Evolutionary conservation across 345 rosid species (phyloP).

Genomic region (Pistacia vera): DNA sequence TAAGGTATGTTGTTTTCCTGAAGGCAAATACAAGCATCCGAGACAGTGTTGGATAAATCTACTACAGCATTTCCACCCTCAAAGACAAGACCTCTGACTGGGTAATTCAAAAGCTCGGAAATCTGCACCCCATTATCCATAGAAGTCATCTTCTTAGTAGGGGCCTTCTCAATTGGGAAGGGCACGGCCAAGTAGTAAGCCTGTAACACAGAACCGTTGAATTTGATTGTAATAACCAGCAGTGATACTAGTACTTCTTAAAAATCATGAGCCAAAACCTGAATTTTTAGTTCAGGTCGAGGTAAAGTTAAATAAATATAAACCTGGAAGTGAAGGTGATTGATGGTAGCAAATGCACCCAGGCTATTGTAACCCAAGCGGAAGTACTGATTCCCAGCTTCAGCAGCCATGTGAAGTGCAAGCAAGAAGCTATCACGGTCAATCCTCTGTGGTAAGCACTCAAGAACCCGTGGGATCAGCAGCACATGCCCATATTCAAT

Average conservation of each 20-base stretch:
- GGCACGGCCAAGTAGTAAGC: constrained; percentile 81
- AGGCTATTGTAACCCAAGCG: constrained; percentile 95
- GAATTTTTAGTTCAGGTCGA: neutral
- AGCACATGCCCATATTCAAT: constrained; percentile 97
- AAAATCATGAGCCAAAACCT: neutral
- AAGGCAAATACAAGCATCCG: constrained; percentile 81
- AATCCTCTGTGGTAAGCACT: constrained; percentile 95
- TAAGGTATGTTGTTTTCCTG: constrained; percentile 89
- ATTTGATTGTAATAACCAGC: neutral
- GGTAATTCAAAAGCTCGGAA: constrained; percentile 70
- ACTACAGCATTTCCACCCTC: constrained; percentile 69
- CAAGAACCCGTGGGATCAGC: constrained; percentile 80
- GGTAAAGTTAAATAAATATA: neutral
- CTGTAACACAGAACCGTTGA: constrained; percentile 36
- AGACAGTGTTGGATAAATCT: constrained; percentile 57
- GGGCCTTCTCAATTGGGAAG: constrained; percentile 89
- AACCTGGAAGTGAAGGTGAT: constrained; percentile 99
- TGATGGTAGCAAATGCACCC: constrained; percentile 98
- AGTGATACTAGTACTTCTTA: neutral
- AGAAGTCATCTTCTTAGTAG: constrained; percentile 53
- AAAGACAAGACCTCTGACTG: constrained; percentile 86
- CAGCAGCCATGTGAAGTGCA: constrained; percentile 80
- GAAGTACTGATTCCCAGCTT: constrained; percentile 81
- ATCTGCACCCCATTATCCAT: constrained; percentile 54
- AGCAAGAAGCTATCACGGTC: constrained; percentile 84